phyloP scores from a whole-genome alignment of 2,329 filamentous ascomycete species.

The Xylaria sp. region DNA sequence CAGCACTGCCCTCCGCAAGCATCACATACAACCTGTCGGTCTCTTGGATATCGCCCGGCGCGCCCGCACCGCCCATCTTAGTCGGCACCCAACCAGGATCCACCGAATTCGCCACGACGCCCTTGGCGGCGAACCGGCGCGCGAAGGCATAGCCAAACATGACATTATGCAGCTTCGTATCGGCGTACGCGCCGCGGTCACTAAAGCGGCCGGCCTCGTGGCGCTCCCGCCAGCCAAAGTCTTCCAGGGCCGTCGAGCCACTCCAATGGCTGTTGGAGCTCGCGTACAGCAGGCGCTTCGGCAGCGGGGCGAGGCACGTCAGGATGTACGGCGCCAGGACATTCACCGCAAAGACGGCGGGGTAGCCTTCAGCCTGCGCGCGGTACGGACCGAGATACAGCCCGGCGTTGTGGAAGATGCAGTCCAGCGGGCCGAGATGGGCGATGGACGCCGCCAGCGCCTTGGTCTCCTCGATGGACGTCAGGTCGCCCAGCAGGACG shows the following conservation, averaged over 20 bases:
- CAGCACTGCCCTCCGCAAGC: conserved; percentile 56
- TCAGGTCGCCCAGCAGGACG: conserved; percentile 64
- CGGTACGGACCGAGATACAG: conserved; percentile 51
- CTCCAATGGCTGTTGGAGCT: conserved; percentile 61
- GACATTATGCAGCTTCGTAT: conserved; percentile 66
- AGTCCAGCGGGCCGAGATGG: conserved; percentile 61
- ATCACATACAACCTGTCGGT: conserved; percentile 60
- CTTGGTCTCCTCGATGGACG: conserved; percentile 62
- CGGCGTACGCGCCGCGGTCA: conserved; percentile 54
- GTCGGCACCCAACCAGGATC: conserved; percentile 67
- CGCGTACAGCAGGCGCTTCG: conserved; percentile 61
- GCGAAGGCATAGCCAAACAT: conserved; percentile 67
- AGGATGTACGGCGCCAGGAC: conserved; percentile 68
- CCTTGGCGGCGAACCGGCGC: conserved; percentile 53
- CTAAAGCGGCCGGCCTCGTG: conserved; percentile 20
- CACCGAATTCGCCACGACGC: conserved; percentile 58
- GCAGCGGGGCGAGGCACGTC: conserved; percentile 60
- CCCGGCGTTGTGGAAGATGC: conserved; percentile 69
- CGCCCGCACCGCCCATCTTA: conserved; percentile 63
- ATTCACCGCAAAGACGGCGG: conserved; percentile 65
- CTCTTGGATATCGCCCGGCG: conserved; percentile 58
- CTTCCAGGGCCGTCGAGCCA: conserved; percentile 51
- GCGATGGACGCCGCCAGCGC: conserved; percentile 63
- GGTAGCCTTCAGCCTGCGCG: conserved; percentile 53
- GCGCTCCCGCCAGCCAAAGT: conserved; percentile 48